These are phyloP conservation scores for Thraustochytrium sp. DNA, from an alignment of 352 stramenopile genomes.

Conservation along the genomic window DNA sequence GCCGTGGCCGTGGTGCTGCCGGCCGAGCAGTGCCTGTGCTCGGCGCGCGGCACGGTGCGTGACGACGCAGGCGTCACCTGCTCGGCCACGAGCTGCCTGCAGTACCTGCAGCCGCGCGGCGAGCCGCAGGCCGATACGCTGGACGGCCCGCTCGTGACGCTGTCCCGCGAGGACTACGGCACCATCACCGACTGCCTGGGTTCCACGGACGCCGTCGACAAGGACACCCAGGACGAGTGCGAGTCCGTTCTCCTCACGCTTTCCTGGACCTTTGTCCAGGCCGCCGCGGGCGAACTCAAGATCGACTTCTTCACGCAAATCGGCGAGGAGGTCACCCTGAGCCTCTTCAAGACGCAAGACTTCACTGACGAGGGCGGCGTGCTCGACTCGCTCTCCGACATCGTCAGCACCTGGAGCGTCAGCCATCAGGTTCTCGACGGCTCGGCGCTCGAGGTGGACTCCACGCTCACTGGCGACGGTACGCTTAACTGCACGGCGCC, in stretches of 20 bases:
- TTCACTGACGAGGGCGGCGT: background rate
- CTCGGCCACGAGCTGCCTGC: background rate
- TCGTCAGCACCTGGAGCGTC: background rate
- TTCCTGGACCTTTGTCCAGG: background rate
- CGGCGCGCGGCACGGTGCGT: background rate
- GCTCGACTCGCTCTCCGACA: background rate
- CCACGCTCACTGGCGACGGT: background rate
- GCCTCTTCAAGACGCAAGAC: background rate
- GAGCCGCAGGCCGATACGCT: background rate
- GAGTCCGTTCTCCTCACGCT: background rate
- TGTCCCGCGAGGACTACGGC: background rate
- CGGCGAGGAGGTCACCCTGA: background rate
- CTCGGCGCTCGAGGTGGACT: background rate
- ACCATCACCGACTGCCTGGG: constrained; percentile 4
- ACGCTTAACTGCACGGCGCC: background rate
- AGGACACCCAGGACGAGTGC: background rate
- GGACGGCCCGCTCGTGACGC: background rate
- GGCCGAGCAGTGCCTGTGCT: background rate
- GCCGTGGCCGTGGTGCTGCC: background rate
- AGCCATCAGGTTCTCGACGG: background rate
- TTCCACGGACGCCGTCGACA: background rate
- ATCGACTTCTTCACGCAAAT: background rate
- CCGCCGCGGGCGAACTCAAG: background rate
- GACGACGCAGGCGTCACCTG: background rate
- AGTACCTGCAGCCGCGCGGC: background rate